Evolutionary conservation across 257 asterid genomes (phyloP), one percentile per base, ranked within the genome.

Genomic region (Gynochthodes officinalis): DNA sequence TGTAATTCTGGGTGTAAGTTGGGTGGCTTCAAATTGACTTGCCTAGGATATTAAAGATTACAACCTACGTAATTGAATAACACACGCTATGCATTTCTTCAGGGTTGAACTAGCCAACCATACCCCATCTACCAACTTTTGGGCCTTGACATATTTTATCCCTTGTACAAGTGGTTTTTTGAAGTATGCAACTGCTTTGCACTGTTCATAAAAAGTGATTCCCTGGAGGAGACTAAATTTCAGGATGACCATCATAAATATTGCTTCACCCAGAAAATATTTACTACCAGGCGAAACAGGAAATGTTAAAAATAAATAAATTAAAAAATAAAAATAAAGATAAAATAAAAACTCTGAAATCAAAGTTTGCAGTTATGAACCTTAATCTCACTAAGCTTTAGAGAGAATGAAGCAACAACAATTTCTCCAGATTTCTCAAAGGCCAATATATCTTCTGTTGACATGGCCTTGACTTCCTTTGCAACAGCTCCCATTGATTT

Each of bases 401-500:
- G 78, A 67, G 86, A 82, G 64, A 84, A 86, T 13, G 78, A 28
- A 14, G 82, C 89, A 49, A 95, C 75, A 46, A 84, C 83, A 48
- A 86, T 74, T 82, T 90, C 96, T 39, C 96, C 96, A 0, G 89
- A 90, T 78, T 79, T 87, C 80, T 95, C 99, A 73, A 95, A 92
- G 69, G 93, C 96, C 77, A 92, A 74, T 74, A 95, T 89, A 64
- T 86, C 89, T 76, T 90, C 91, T 0, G 98, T 95, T 61, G 91
- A 70, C 98, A 95, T 84, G 7, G 89, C 84, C 76, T 95, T 95
- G 65, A 95, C 97, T 72, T 71, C 86, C 78, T 89, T 90, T 11
- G 96, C 85, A 32, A 95, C 92, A 50, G 72, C 81, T 65, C 92
- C 94, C 98, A 95, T 92, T 30, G 98, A 92, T 81, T 86, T 92